Percentiles rank a stretch among this genome's conserved stretches.
Conservation (phyloP, 208 protist genomes). For the Leishmania martiniquensis region DNA sequence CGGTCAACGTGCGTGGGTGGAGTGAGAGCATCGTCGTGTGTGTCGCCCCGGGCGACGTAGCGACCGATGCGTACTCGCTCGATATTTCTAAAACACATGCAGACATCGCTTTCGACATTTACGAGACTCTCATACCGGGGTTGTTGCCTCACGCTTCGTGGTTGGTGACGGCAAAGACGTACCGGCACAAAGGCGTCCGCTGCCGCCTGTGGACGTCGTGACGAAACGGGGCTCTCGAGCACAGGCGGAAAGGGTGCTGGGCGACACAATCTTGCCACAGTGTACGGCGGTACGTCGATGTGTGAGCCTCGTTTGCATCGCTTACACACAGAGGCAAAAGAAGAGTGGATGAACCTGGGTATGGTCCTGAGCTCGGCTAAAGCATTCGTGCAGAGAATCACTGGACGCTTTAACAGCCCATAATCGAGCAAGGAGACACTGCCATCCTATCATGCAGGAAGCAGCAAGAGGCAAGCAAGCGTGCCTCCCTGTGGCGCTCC, state of each 20-base stretch:
- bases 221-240: not conserved
- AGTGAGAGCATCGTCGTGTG: constrained; percentile 74
- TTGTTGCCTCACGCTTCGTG: constrained; percentile 46
- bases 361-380: not conserved
- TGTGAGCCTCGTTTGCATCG: not conserved
- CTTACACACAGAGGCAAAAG: not conserved
- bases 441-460: not conserved
- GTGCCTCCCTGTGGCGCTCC: too few species aligned
- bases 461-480: not conserved
- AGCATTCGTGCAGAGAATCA: not conserved
- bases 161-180: constrained; percentile 30
- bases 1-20: constrained; percentile 79
- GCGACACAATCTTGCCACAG: not conserved
- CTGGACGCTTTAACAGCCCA: not conserved
- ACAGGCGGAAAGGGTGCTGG: not conserved
- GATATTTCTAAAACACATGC: constrained; percentile 24
- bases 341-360: not conserved
- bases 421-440: not conserved
- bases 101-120: constrained; percentile 34
- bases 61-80: constrained; percentile 21
- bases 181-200: not conserved
- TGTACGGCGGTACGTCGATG: not conserved
- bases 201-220: constrained; percentile 40
- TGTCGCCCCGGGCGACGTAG: constrained; percentile 37
- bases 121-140: constrained; percentile 39